These are phyloP conservation scores for Abelmoschus esculentus DNA, from an alignment of 345 rosid genomes.

Conservation along the genomic window DNA sequence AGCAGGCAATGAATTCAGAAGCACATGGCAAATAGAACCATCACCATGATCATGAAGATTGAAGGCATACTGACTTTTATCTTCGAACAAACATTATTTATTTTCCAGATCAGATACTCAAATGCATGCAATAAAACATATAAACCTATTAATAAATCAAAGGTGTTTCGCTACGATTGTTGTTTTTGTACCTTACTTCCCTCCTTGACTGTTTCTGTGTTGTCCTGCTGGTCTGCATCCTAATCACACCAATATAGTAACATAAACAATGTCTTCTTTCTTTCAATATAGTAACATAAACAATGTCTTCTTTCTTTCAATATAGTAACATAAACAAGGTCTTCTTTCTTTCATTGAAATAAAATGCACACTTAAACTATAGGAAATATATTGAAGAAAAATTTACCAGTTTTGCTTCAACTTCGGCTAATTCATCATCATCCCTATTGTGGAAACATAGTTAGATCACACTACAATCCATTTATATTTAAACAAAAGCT, in stretches of 20 bases:
- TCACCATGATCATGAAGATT: background rate
- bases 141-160: too few relatives aligned
- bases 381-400: constrained; percentile 5
- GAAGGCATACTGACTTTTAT: background rate
- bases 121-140: too few relatives aligned
- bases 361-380: background rate
- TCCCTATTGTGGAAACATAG: constrained; percentile 36
- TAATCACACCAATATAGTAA: constrained; percentile 6
- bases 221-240: background rate
- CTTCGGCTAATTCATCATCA: constrained; percentile 78
- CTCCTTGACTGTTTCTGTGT: background rate
- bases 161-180: background rate
- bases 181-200: background rate
- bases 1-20: background rate
- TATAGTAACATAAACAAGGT: constrained; percentile 8
- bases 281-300: constrained; percentile 4
- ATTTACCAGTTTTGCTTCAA: constrained; percentile 77
- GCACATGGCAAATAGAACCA: background rate
- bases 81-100: too few relatives aligned
- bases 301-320: constrained; percentile 2
- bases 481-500: background rate
- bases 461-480: constrained; percentile 7
- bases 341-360: background rate
- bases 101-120: too few relatives aligned
- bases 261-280: background rate